phyloP scores from a whole-genome alignment of 768 basidiomycete species.

The Phylloporus sp. region DNA sequence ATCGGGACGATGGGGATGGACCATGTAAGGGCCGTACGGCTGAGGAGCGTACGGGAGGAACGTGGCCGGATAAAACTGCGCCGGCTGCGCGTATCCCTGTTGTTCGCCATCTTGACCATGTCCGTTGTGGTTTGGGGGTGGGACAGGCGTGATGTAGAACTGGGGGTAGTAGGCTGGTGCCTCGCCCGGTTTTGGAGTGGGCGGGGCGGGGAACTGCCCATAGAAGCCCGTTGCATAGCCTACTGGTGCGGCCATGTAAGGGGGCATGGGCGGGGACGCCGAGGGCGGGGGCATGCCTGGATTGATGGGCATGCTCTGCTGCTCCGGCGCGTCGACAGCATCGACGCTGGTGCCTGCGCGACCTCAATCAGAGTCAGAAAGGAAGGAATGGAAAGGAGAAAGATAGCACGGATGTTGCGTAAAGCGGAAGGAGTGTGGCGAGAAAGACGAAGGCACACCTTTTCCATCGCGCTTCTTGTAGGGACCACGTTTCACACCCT shows the following conservation, averaged over 20 bases:
- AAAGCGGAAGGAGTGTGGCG: conserved; percentile 16
- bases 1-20: conserved; percentile 41
- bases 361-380: conserved; percentile 50
- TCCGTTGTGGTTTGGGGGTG: conserved; percentile 37
- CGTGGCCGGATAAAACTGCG: conserved; percentile 46
- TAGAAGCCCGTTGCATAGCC: conserved; percentile 55
- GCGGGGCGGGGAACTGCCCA: conserved; percentile 49
- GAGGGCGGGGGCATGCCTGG: conserved; percentile 40
- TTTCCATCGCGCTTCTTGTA: conserved; percentile 96
- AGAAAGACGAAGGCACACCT: conserved; percentile 50
- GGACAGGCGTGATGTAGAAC: conserved; percentile 46
- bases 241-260: conserved; percentile 48
- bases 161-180: conserved; percentile 49
- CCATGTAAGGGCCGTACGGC: conserved; percentile 48
- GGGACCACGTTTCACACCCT: conserved; percentile 81
- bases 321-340: conserved; percentile 39
- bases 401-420: conserved; percentile 10
- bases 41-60: conserved; percentile 46
- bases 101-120: conserved; percentile 42
- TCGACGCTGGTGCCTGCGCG: conserved; percentile 57
- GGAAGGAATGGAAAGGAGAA: conserved; percentile 9
- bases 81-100: conserved; percentile 37
- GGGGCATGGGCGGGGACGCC: conserved; percentile 45
- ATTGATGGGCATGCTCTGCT: conserved; percentile 40
- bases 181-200: conserved; percentile 49